A percentile compares a stretch with the other conserved stretches of the same genome.
These are phyloP conservation scores for Camillea tinctor DNA, from an alignment of 2,329 filamentous ascomycete genomes.

Conservation along the genomic window DNA sequence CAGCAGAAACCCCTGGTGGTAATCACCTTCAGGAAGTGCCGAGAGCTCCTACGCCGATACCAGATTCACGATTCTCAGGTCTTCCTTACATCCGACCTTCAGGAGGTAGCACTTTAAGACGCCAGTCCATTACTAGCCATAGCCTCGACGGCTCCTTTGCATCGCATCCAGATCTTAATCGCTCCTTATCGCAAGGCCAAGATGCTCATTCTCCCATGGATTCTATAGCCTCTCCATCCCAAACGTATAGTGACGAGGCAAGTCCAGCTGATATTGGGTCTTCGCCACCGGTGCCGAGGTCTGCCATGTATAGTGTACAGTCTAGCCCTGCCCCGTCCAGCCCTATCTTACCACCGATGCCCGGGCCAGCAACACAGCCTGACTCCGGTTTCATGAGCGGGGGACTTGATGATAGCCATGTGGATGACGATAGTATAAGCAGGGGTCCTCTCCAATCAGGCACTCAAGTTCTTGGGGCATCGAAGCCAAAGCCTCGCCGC, in stretches of 20 bases:
- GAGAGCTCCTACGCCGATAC: conserved; percentile 74
- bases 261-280: conserved; percentile 85
- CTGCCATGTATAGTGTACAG: conserved; percentile 48
- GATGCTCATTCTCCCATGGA: conserved; percentile 56
- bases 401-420: conserved; percentile 57
- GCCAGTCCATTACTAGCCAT: conserved; percentile 58
- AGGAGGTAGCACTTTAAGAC: conserved; percentile 53
- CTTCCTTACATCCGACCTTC: conserved; percentile 32
- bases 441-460: conserved; percentile 40
- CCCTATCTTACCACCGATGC: conserved; percentile 68
- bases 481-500: conserved; percentile 35
- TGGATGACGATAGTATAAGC: conserved; percentile 61
- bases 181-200: conserved; percentile 43
- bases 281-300: conserved; percentile 78
- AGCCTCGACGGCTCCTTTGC: conserved; percentile 41
- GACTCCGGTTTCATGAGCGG: conserved; percentile 88
- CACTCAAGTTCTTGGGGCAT: conserved; percentile 23
- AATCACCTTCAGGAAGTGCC: conserved; percentile 69
- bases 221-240: conserved; percentile 50
- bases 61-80: conserved; percentile 41
- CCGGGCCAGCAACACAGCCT: conserved; percentile 56
- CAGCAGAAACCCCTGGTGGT: conserved; percentile 40
- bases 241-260: conserved; percentile 51
- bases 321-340: conserved; percentile 74
- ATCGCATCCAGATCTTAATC: conserved; percentile 33